Evolutionary conservation across 768 basidiomycete genomes (phyloP), one percentile per base, ranked within the genome.

Genomic region (Lactarius pseudohatsudake): DNA sequence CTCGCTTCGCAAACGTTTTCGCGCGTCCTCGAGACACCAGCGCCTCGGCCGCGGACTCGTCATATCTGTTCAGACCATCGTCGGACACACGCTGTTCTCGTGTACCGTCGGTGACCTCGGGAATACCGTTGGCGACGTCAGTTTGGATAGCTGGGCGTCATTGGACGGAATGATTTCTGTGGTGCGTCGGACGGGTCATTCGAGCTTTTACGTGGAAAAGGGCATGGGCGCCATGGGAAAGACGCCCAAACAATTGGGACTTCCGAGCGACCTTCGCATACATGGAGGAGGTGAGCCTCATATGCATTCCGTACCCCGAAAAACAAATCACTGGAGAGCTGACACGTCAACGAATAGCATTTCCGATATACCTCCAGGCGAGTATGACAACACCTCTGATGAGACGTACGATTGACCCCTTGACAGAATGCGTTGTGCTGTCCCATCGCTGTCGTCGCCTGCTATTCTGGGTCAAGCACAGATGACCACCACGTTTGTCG

Each of bases 21-120:
- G 91, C 64, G 83, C 84, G 30, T 85, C 87, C 34, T 81, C 84
- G 47, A 82, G 91, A 26, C 89, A 92, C 74, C 77, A 80, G 22
- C 90, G 88, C 73, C 64, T 61, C 16, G 91, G 91, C 36, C 90
- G 90, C 75, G 92, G 92, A 38, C 83, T 92, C 66, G 87, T 91
- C 57, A 86, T 94, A 69, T 88, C 89, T 10, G 86, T 94, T 64
- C 91, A 92, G 76, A 84, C 88, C 18, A 86, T 90, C 65, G 86
- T 86, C 4, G 92, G 92, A 0, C 90, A 93, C 71, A 86, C 86
- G 0, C 77, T 94, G 43, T 93, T 94, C 73, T 81, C 91, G 1
- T 94, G 92, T 72, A 91, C 92, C 0, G 91, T 92, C 41, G 91
- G 92, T 11, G 92, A 93, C 76, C 76, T 91, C 50, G 91, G 90